A percentile compares a stretch with the other conserved stretches of the same genome.
Evolutionary conservation across 2,329 filamentous ascomycete species (phyloP).

Genomic region (Penicillium sp.): DNA sequence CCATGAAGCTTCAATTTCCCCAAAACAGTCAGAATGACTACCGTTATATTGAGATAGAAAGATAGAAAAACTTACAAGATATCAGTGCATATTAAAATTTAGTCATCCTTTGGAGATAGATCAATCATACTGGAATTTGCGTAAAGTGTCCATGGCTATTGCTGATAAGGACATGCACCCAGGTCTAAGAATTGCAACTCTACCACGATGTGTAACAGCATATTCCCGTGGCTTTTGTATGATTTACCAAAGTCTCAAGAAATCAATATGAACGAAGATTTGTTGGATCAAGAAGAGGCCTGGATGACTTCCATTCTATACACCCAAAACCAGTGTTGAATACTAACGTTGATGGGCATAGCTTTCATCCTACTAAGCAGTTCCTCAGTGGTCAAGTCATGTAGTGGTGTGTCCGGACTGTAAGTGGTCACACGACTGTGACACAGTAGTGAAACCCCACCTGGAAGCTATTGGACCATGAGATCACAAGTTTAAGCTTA

Average conservation of each 20-base stretch:
- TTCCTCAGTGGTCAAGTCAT: background rate
- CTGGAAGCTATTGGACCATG: background rate
- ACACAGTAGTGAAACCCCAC: background rate
- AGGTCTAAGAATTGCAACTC: background rate
- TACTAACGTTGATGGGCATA: background rate
- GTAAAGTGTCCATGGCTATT: background rate
- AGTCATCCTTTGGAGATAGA: background rate
- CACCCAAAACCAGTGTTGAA: too few relatives aligned
- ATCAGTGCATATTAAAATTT: too few relatives aligned
- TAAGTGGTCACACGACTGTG: background rate
- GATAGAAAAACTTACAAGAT: too few relatives aligned
- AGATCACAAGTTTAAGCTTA: background rate
- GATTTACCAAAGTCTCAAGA: background rate
- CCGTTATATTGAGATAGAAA: background rate
- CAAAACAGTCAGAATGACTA: background rate
- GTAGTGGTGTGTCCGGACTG: background rate
- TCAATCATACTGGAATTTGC: background rate
- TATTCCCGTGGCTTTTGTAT: background rate
- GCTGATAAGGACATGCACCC: too few relatives aligned
- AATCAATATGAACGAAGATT: background rate
- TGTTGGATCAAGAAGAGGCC: too few relatives aligned
- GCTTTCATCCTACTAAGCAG: background rate
- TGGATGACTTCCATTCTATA: background rate
- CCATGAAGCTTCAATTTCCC: background rate
- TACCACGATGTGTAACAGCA: background rate